phyloP scores from a whole-genome alignment of 805 yeast species.

The Maudiozyma bulderi region DNA sequence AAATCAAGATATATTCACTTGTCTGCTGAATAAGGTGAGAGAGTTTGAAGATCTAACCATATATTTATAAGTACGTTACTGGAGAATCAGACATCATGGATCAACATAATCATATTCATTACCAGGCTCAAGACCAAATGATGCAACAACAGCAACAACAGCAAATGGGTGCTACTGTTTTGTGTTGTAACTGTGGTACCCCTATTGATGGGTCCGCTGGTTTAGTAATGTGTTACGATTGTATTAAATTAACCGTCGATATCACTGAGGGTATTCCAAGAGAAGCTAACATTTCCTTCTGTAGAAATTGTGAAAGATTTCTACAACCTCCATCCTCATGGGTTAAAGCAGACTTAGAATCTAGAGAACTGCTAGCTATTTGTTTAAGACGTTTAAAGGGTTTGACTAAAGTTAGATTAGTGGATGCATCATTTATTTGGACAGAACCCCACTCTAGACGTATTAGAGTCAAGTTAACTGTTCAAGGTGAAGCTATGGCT shows the following conservation, averaged over 20 bases:
- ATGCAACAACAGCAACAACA: conserved; percentile 18
- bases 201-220: conserved; percentile 96
- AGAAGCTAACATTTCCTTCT: conserved; percentile 86
- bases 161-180: conserved; percentile 62
- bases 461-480: conserved; percentile 80
- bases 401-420: conserved; percentile 69
- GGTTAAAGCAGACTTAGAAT: conserved; percentile 84
- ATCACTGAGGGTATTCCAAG: conserved; percentile 91
- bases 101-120: conserved; percentile 17
- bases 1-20: no score
- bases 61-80: neutral
- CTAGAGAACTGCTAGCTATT: conserved; percentile 83
- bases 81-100: conserved; percentile 15
- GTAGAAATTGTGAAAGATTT: conserved; percentile 95
- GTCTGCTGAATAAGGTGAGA: no score
- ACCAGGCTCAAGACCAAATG: conserved; percentile 41
- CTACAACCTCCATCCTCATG: conserved; percentile 92
- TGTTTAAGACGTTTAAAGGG: conserved; percentile 86
- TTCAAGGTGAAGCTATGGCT: conserved; percentile 92
- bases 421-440: conserved; percentile 95
- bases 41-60: no score
- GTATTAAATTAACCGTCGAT: conserved; percentile 88
- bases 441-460: conserved; percentile 98
- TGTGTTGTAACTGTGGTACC: conserved; percentile 97
- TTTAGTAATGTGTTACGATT: conserved; percentile 92